Evolutionary conservation across 2,329 filamentous ascomycete genomes (phyloP), one percentile per base, ranked within the genome.

Genomic region (Colletotrichum sp.): DNA sequence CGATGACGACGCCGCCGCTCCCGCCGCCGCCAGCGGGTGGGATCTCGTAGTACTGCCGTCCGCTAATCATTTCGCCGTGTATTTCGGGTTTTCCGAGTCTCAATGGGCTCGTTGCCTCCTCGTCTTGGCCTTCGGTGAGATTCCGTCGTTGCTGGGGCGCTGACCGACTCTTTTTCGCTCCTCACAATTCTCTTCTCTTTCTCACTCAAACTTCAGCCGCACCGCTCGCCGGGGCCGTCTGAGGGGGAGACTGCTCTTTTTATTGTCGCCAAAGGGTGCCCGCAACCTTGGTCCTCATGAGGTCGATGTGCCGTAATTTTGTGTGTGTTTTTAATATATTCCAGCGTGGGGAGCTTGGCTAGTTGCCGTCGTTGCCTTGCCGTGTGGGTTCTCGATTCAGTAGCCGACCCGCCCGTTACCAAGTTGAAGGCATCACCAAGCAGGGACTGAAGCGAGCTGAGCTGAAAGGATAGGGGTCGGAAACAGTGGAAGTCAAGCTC

Each of bases 271-370:
- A 62, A 60, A 49, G 28, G 39, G 39, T 39, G 67, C 24, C 44
- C 63, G 73, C 39, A 73, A 30, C 44, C 13, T 64, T 34, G n/a
- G 26, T 44, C 15, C 60, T 73, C 44, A 76, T 76, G 73, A 76
- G 73, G 63, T 76, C 69, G 73, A 69, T 76, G 63, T 76, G 73
- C 70, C 73, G 73, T 76, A 76, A 72, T 76, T 24, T 52, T 52
- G 44, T 21, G 44, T 49, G 44, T 49, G 44, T 52, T 52, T 59
- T 73, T 76, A 69, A 76, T 76, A 64, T 76, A 73, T 32, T 44
- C 44, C 63, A 59, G 26, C 69, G 70, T 73, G 73, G 73, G 73
- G 73, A 73, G 71, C 69, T 73, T 69, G 70, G 69, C 73, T 55
- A 62, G 69, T 16, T 67, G 69, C 72, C 62, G 69, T 52, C 49